phyloP scores from a whole-genome alignment of 148 eudicot genomes.

The Beta vulgaris region DNA sequence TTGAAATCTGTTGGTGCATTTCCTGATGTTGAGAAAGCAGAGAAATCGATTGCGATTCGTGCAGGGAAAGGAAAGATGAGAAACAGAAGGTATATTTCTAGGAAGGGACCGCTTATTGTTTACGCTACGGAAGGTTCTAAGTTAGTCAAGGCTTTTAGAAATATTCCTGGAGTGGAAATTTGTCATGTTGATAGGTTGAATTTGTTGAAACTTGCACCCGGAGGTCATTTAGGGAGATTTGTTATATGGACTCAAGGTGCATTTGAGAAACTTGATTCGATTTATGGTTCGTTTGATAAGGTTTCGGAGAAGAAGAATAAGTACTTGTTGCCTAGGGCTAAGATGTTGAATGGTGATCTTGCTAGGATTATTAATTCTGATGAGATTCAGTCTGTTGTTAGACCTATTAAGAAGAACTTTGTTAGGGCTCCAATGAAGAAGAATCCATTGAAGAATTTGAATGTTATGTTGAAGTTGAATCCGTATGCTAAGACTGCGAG shows the following conservation, averaged over 20 bases:
- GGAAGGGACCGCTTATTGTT: constrained; percentile 75
- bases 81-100: constrained; percentile 60
- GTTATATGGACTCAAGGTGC: constrained; percentile 84
- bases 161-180: constrained; percentile 71
- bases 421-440: constrained; percentile 79
- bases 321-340: constrained; percentile 65
- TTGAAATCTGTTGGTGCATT: constrained; percentile 61
- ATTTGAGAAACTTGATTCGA: constrained; percentile 69
- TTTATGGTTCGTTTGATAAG: constrained; percentile 77
- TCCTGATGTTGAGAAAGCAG: constrained; percentile 71
- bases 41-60: constrained; percentile 56
- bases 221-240: constrained; percentile 88
- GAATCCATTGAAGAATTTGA: constrained; percentile 85
- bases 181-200: constrained; percentile 71
- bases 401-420: constrained; percentile 69
- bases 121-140: constrained; percentile 75
- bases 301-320: constrained; percentile 67
- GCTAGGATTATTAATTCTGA: constrained; percentile 83
- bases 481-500: constrained; percentile 82
- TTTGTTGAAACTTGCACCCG: constrained; percentile 78
- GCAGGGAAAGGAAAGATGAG: constrained; percentile 87
- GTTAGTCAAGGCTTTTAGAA: constrained; percentile 70
- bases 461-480: constrained; percentile 71
- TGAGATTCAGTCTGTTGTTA: constrained; percentile 81
- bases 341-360: constrained; percentile 80